Base-by-base conservation (phyloP, 2,329 filamentous ascomycete species). In the Conoideocrella luteorostrata region DNA sequence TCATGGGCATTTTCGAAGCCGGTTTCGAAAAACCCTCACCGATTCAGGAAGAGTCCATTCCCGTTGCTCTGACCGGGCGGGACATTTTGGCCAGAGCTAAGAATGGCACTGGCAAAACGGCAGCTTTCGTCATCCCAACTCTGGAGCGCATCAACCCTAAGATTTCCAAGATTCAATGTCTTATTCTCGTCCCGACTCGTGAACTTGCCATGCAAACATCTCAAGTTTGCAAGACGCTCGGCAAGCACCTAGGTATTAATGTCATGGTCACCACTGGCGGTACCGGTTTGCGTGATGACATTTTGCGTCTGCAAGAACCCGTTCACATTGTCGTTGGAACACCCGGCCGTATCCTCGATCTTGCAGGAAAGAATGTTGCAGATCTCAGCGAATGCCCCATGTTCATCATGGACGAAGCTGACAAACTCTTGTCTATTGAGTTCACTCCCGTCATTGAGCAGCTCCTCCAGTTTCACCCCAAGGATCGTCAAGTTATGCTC, bases 221-320 rank as follows among this genome's bases (percentile, higher is more conserved):
- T 39, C 93, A 98, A 69, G 93, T 98, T 54, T 98, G 93, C 80
- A 98, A 97, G 75, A 96, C 85, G 11, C 79, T 98, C 37, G 94
- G 94, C 51, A 97, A 98, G 69, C 90, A 98, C 62, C 82, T 98
- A 32, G 89, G 89, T 45, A 78, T 98, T 68, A 97, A 98, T 60
- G 91, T 98, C 59, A 98, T 98, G 94, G 94, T 98, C 54, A 96
- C 91, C 38, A 98, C 94, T 20, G 93, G 93, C 66, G 93, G 93
- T 58, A 97, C 93, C 33, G 87, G 88, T 21, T 74, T 98, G 45
- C 88, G 93, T 61, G 93, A 98, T 65, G 93, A 98, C 64, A 98
- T 98, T 61, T 82, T 98, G 56, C 88, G 93, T 60, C 71, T 98
- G 55, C 86, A 88, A 67, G 91, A 98, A 54, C 78, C 91, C 42